Conservation (phyloP, 2,329 filamentous ascomycete genomes). For the Ophiostoma tasmaniense region DNA sequence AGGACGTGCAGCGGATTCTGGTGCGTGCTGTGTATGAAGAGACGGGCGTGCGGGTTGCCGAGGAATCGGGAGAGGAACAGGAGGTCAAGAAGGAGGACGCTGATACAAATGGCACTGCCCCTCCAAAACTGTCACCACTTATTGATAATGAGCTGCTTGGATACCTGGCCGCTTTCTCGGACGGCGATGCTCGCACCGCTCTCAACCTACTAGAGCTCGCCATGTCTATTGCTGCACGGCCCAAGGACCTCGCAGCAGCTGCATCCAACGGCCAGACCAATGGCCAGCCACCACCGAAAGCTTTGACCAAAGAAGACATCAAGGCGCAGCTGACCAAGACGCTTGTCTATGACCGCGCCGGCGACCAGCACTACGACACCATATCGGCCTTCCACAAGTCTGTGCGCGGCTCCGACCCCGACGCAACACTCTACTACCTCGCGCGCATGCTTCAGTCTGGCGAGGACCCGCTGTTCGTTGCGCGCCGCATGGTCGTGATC, state of each 20-base stretch:
- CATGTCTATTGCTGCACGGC: slow-evolving; percentile 56
- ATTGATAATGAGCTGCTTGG: slow-evolving; percentile 67
- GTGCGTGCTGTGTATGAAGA: slow-evolving; percentile 63
- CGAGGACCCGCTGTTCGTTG: slow-evolving; percentile 88
- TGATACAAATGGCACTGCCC: background rate
- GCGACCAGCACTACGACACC: slow-evolving; percentile 95
- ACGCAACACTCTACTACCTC: slow-evolving; percentile 89
- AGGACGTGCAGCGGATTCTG: slow-evolving; percentile 66
- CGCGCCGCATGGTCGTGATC: slow-evolving; percentile 86
- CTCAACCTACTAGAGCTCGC: slow-evolving; percentile 88
- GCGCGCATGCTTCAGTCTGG: slow-evolving; percentile 92
- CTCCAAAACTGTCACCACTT: slow-evolving; percentile 39
- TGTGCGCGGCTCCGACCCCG: slow-evolving; percentile 74
- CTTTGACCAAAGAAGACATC: slow-evolving; percentile 65
- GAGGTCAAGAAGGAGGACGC: slow-evolving; percentile 36
- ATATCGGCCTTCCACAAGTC: slow-evolving; percentile 97
- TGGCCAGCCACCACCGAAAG: slow-evolving; percentile 26
- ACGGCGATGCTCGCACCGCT: slow-evolving; percentile 87
- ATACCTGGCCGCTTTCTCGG: slow-evolving; percentile 79
- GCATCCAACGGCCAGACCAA: background rate
- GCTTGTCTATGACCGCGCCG: slow-evolving; percentile 86
- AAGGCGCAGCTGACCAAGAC: slow-evolving; percentile 83
- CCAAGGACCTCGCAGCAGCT: background rate
- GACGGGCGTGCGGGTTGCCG: slow-evolving; percentile 17
- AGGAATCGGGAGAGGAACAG: background rate